Evolutionary conservation across 2,329 filamentous ascomycete genomes (phyloP).

Genomic region (Aspergillus luchuensis): DNA sequence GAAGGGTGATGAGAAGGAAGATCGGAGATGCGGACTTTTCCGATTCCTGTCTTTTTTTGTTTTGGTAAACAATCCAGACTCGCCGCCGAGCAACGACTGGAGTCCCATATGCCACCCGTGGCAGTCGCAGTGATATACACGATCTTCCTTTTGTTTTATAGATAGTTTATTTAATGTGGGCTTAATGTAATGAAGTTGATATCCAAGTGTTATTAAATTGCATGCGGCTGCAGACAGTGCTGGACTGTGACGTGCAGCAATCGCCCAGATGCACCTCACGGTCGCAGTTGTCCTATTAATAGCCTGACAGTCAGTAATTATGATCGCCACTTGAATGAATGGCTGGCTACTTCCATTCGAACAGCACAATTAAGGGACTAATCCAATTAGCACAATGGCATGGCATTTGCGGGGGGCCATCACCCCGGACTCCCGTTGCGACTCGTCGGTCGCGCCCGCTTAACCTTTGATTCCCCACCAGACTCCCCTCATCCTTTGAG

Average conservation of each 20-base stretch:
- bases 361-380: background rate
- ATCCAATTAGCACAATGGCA: too few species aligned
- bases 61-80: conserved; percentile 23
- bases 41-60: conserved; percentile 15
- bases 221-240: background rate
- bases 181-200: background rate
- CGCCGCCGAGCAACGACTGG: conserved; percentile 6
- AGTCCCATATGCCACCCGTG: background rate
- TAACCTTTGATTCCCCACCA: background rate
- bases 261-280: background rate
- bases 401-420: background rate
- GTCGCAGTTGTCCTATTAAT: background rate
- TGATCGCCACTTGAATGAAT: background rate
- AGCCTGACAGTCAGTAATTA: background rate
- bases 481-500: background rate
- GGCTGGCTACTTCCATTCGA: background rate
- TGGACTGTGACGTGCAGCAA: background rate
- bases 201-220: background rate
- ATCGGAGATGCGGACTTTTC: conserved; percentile 15
- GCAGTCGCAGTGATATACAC: background rate
- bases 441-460: conserved; percentile 1
- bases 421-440: background rate
- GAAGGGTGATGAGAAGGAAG: conserved; percentile 1
- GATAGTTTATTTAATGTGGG: too few species aligned
- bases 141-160: too few species aligned